phyloP scores from a whole-genome alignment of 2,329 filamentous ascomycete genomes.

The Colletotrichum destructivum region DNA sequence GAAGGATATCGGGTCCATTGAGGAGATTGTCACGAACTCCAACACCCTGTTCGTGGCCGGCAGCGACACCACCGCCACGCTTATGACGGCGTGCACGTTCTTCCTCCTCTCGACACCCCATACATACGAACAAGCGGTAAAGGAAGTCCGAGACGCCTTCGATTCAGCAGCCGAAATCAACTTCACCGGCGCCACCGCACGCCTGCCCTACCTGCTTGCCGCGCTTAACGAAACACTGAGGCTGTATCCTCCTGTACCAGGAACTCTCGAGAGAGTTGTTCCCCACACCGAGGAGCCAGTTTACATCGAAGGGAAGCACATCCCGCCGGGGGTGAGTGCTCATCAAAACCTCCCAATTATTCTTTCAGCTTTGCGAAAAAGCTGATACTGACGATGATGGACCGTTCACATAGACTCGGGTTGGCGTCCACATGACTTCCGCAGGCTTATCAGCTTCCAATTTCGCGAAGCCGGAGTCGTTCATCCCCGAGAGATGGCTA shows the following conservation, averaged over 20 bases:
- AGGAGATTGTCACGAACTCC: constrained; percentile 19
- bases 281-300: neutral
- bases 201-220: constrained; percentile 45
- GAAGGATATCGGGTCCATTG: constrained; percentile 11
- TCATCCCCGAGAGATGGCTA: constrained; percentile 59
- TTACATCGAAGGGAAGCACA: neutral
- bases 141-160: constrained; percentile 56
- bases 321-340: constrained; percentile 1
- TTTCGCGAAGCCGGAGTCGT: constrained; percentile 61
- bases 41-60: constrained; percentile 47
- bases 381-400: neutral
- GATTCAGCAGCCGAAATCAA: constrained; percentile 53
- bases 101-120: constrained; percentile 12
- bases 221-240: constrained; percentile 28
- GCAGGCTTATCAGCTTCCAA: constrained; percentile 43
- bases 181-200: constrained; percentile 48
- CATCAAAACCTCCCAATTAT: neutral
- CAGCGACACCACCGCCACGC: constrained; percentile 53
- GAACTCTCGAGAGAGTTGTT: constrained; percentile 13
- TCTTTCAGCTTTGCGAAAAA: too few species aligned
- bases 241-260: constrained; percentile 22
- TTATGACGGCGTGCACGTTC: constrained; percentile 45
- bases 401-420: constrained; percentile 41
- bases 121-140: constrained; percentile 46
- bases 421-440: constrained; percentile 57